Evolutionary conservation across 768 basidiomycete genomes (phyloP).

Genomic region (Tulasnella sp.): DNA sequence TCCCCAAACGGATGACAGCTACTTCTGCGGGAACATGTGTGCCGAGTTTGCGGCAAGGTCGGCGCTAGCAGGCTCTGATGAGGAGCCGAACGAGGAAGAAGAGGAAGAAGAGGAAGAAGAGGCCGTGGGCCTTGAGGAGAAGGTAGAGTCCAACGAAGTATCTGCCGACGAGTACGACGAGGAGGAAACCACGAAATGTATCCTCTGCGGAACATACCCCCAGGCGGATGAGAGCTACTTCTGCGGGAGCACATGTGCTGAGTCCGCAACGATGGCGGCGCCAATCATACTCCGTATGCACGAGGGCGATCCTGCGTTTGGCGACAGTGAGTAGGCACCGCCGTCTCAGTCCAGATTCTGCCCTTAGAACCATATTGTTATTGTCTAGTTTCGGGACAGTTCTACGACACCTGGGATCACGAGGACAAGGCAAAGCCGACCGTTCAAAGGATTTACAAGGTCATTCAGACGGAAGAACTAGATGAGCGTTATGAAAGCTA

Average conservation of each 20-base stretch:
- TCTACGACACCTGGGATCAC: not conserved
- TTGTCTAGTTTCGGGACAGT: not conserved
- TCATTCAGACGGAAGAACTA: not conserved
- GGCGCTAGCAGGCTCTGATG: too few species aligned
- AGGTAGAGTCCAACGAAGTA: too few species aligned
- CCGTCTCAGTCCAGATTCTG: not conserved
- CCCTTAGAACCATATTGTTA: too few species aligned
- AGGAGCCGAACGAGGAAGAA: too few species aligned
- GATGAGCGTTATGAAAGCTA: not conserved
- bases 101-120: too few species aligned
- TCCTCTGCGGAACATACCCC: conserved; percentile 4
- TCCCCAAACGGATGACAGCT: too few species aligned
- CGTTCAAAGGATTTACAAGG: conserved; percentile 2
- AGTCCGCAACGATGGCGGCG: not conserved
- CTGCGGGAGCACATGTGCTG: not conserved
- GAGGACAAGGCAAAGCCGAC: not conserved
- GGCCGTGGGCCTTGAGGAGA: too few species aligned
- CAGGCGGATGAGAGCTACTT: not conserved
- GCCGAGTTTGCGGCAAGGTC: too few species aligned
- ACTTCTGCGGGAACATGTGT: too few species aligned
- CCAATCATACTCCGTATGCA: not conserved
- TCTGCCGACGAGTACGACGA: too few species aligned
- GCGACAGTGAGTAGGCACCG: not conserved
- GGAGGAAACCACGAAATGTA: too few species aligned
- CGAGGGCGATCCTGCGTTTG: conserved; percentile 3